These are phyloP conservation scores for Cladorrhinum sp. DNA, from an alignment of 2,329 filamentous ascomycete species.

Conservation along the genomic window DNA sequence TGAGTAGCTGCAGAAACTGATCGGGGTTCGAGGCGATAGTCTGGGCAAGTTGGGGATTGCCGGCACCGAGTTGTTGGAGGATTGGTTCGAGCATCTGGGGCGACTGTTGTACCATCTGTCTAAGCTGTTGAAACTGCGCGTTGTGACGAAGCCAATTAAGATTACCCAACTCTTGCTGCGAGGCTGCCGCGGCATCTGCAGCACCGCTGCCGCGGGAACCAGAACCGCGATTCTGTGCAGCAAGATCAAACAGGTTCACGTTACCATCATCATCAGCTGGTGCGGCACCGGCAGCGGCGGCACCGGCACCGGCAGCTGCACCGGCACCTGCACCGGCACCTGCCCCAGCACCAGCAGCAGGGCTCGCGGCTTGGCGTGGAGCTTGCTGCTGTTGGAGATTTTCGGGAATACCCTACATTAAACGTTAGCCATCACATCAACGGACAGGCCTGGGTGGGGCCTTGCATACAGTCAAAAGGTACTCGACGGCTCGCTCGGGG, in stretches of 20 bases:
- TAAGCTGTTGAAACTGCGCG: constrained; percentile 94
- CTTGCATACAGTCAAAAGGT: constrained; percentile 73
- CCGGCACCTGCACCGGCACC: constrained; percentile 43
- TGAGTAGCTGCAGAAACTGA: constrained; percentile 85
- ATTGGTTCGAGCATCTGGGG: constrained; percentile 99
- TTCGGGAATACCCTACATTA: constrained; percentile 79
- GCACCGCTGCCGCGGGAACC: constrained; percentile 42
- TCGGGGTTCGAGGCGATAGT: constrained; percentile 90
- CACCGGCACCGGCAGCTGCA: constrained; percentile 35
- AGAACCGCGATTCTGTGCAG: constrained; percentile 63
- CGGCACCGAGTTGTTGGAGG: constrained; percentile 88
- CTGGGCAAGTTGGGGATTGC: constrained; percentile 90
- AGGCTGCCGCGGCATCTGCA: constrained; percentile 46
- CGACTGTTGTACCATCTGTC: constrained; percentile 95
- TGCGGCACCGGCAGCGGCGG: constrained; percentile 35
- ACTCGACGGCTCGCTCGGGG: constrained; percentile 94
- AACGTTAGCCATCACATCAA: constrained; percentile 11
- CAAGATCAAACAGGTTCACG: constrained; percentile 90
- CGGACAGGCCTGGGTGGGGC: constrained; percentile 2
- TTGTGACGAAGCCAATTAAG: constrained; percentile 94
- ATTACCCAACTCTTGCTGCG: constrained; percentile 62
- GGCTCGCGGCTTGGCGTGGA: constrained; percentile 32
- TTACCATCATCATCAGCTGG: constrained; percentile 57
- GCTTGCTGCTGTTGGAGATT: constrained; percentile 55
- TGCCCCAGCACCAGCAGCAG: constrained; percentile 42